Percentiles rank a stretch among this genome's conserved stretches.
Evolutionary conservation across 257 asterid species (phyloP).

Genomic region (Lithospermum erythrorhizon): DNA sequence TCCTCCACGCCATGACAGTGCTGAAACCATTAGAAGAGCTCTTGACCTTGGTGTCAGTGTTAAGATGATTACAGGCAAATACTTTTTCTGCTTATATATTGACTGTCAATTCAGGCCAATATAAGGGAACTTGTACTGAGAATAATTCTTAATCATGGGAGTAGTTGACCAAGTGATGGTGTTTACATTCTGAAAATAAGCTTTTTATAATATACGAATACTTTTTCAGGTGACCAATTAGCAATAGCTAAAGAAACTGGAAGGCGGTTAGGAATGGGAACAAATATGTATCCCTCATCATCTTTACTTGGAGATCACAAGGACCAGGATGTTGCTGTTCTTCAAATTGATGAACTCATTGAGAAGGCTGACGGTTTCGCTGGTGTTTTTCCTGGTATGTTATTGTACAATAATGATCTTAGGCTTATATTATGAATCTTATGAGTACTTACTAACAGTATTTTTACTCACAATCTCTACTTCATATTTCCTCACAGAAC

Average conservation of each 20-base stretch:
- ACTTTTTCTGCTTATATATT: background rate
- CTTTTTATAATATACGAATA: background rate
- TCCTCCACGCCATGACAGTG: conserved; percentile 85
- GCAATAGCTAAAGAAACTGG: conserved; percentile 36
- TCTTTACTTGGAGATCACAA: conserved; percentile 22
- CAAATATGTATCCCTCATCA: conserved; percentile 34
- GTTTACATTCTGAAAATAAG: background rate
- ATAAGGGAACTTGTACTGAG: too few species aligned
- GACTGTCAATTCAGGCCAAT: background rate
- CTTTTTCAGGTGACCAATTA: conserved; percentile 25
- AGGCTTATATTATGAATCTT: background rate
- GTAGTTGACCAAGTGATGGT: background rate
- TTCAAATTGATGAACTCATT: conserved; percentile 25
- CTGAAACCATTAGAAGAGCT: conserved; percentile 63
- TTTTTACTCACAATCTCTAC: background rate
- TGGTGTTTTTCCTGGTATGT: conserved; percentile 30
- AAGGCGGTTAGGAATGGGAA: conserved; percentile 32
- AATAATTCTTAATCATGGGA: too few species aligned
- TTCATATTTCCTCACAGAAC: conserved; percentile 15
- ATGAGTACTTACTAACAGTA: too few species aligned
- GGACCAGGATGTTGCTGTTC: conserved; percentile 15
- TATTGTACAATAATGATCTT: conserved; percentile 1
- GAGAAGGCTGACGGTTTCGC: conserved; percentile 37
- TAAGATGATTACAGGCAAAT: conserved; percentile 68
- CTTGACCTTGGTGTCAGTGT: conserved; percentile 69